A percentile compares a stretch with the other conserved stretches of the same genome.
phyloP scores from a whole-genome alignment of 2,329 filamentous ascomycete species.

The Venturia oleaginea region DNA sequence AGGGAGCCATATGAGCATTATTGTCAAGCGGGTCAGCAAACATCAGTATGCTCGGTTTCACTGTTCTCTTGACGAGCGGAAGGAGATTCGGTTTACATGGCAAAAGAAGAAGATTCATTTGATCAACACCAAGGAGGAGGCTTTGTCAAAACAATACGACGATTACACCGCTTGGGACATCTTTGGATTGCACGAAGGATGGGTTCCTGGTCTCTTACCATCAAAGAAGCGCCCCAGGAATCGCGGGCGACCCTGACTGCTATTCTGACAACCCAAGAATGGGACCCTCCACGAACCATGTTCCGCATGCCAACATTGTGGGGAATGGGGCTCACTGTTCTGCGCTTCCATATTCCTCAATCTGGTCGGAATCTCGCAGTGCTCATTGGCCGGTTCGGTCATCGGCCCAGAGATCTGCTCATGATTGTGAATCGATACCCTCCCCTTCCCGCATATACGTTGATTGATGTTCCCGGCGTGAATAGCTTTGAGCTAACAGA shows the following conservation, averaged over 20 bases:
- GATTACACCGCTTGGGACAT: neutral
- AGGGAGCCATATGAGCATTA: neutral
- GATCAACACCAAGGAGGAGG: neutral
- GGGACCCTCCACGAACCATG: neutral
- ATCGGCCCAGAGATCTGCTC: neutral
- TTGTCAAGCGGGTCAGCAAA: neutral
- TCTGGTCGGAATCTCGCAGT: neutral
- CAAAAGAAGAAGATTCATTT: neutral
- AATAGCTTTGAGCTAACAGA: neutral
- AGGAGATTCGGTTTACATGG: neutral
- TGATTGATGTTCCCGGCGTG: neutral
- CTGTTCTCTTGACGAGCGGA: neutral
- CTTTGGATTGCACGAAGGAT: neutral
- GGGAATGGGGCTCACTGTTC: neutral
- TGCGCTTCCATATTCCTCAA: neutral
- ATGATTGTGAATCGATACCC: neutral
- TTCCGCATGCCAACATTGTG: neutral
- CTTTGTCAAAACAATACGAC: neutral
- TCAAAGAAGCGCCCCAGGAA: neutral
- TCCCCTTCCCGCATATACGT: neutral
- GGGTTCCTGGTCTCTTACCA: neutral
- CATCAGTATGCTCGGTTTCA: neutral
- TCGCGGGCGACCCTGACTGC: neutral
- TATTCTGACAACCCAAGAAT: neutral
- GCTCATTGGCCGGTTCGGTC: neutral